phyloP scores from a whole-genome alignment of 2,329 filamentous ascomycete species.

The Talaromyces sp. region DNA sequence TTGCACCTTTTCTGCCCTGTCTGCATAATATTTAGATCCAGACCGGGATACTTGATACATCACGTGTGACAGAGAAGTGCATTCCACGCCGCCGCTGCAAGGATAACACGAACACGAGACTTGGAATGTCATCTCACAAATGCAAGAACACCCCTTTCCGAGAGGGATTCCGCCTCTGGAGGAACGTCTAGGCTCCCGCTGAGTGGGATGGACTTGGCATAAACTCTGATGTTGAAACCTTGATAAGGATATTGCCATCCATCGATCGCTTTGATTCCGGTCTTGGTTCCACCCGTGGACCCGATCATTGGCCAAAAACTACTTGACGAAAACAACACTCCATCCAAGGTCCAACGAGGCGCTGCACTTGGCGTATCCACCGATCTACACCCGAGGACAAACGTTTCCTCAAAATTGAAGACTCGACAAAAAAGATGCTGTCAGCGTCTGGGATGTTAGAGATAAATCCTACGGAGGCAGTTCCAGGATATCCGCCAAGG shows the following conservation, averaged over 20 bases:
- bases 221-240: slow-evolving; percentile 3
- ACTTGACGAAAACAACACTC: not conserved
- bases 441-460: slow-evolving; percentile 4
- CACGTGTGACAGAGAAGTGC: no score
- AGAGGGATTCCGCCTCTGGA: not conserved
- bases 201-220: slow-evolving; percentile 9
- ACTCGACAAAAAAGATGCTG: not conserved
- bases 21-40: no score
- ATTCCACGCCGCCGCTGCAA: no score
- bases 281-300: not conserved
- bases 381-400: slow-evolving; percentile 5
- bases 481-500: slow-evolving; percentile 12
- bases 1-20: no score
- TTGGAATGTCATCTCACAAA: no score
- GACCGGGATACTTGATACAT: no score
- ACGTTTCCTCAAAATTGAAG: not conserved
- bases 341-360: slow-evolving; percentile 1
- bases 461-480: slow-evolving; percentile 6
- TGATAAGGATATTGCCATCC: slow-evolving; percentile 7
- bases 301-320: not conserved
- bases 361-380: slow-evolving; percentile 11
- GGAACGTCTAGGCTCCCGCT: not conserved
- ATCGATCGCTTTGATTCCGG: slow-evolving; percentile 10
- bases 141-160: no score
- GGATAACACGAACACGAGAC: no score